Percentiles rank a stretch among this genome's conserved stretches.
Conservation (phyloP, 179 eudicot genomes). For the Silene noctiflora region DNA sequence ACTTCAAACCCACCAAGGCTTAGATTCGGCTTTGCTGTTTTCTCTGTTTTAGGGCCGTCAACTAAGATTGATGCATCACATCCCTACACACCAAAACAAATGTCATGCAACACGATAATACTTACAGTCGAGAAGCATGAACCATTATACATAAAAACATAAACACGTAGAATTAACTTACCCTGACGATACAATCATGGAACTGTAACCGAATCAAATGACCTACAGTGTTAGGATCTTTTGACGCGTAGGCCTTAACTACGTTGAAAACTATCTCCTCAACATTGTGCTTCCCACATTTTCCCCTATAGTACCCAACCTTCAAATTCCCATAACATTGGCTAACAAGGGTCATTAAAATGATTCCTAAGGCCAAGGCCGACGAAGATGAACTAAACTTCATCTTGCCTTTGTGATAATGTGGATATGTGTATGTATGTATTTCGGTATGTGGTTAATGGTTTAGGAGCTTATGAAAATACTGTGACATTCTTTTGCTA, state of each 20-base stretch:
- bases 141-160: background rate
- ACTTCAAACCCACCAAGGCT: constrained; percentile 35
- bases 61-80: constrained; percentile 42
- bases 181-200: constrained; percentile 27
- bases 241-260: constrained; percentile 1
- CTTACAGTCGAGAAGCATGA: background rate
- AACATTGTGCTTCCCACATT: constrained; percentile 28
- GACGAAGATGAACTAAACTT: constrained; percentile 10
- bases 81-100: constrained; percentile 27
- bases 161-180: background rate
- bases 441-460: constrained; percentile 1
- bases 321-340: constrained; percentile 21
- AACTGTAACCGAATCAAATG: constrained; percentile 25
- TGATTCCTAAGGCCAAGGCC: constrained; percentile 16
- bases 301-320: constrained; percentile 25
- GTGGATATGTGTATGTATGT: background rate
- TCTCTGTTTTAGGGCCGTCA: constrained; percentile 32
- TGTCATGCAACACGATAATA: background rate
- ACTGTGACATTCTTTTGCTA: background rate
- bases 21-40: constrained; percentile 34
- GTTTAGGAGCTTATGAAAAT: constrained; percentile 12
- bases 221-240: constrained; percentile 15
- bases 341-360: constrained; percentile 23
- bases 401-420: constrained; percentile 14
- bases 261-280: constrained; percentile 22